Evolutionary conservation across 371 early-diverging fungal genomes (phyloP).

Genomic region (Mucor racemosus): DNA sequence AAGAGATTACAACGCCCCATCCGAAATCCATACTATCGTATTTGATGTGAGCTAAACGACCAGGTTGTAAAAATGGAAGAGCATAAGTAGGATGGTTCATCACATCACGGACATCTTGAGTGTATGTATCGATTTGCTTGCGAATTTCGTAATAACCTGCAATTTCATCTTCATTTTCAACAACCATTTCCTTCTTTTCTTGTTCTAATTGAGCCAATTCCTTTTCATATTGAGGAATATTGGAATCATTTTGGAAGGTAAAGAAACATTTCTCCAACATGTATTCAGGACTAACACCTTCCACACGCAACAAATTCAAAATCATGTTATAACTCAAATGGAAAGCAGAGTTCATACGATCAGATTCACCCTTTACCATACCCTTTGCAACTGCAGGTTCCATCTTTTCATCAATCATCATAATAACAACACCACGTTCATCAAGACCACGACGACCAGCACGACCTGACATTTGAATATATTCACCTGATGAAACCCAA

Average conservation of each 20-base stretch:
- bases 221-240: constrained; percentile 79
- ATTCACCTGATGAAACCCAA: constrained; percentile 97
- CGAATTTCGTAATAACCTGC: constrained; percentile 80
- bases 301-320: constrained; percentile 97
- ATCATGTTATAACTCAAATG: constrained; percentile 99
- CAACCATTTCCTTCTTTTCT: constrained; percentile 56
- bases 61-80: constrained; percentile 87
- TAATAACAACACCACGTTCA: constrained; percentile 97
- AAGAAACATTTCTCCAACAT: constrained; percentile 96
- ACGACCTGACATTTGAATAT: constrained; percentile 99
- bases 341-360: constrained; percentile 97
- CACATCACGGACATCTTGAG: constrained; percentile 75
- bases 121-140: constrained; percentile 69
- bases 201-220: constrained; percentile 62
- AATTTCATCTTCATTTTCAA: constrained; percentile 77
- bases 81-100: constrained; percentile 81
- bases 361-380: constrained; percentile 95
- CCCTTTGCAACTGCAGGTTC: constrained; percentile 91
- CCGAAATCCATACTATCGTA: constrained; percentile 83
- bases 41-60: constrained; percentile 79
- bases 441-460: constrained; percentile 98
- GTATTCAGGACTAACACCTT: constrained; percentile 94
- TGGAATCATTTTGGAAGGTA: constrained; percentile 93
- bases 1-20: constrained; percentile 88
- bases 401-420: constrained; percentile 97